A percentile compares a stretch with the other conserved stretches of the same genome.
Conservation (phyloP, 345 rosid genomes). For the Viola odorata region DNA sequence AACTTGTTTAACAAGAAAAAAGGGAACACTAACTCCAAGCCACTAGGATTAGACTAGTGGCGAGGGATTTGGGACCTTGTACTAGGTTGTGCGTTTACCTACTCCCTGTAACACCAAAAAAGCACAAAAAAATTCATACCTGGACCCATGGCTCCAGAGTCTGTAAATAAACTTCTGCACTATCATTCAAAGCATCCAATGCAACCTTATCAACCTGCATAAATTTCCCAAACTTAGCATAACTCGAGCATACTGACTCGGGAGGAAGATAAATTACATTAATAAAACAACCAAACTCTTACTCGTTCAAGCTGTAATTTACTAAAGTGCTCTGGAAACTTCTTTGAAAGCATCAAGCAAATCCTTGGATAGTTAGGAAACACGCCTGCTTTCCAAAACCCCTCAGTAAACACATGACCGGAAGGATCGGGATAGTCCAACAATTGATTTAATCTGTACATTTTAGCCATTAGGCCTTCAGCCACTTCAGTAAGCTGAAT, state of each 20-base stretch:
- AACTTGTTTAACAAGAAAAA: too few species aligned
- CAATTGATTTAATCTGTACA: slow-evolving; percentile 88
- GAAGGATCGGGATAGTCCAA: slow-evolving; percentile 86
- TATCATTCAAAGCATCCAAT: slow-evolving; percentile 78
- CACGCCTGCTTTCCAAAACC: slow-evolving; percentile 90
- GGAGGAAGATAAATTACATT: slow-evolving; percentile 1
- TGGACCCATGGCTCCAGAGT: slow-evolving; percentile 97
- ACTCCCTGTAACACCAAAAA: too few species aligned
- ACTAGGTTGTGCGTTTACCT: too few species aligned
- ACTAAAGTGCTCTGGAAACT: slow-evolving; percentile 93
- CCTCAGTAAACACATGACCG: slow-evolving; percentile 66
- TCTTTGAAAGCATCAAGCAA: slow-evolving; percentile 80
- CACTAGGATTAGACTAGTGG: too few species aligned
- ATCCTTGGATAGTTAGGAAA: slow-evolving; percentile 85
- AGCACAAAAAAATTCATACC: slow-evolving; percentile 30
- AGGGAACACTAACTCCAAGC: too few species aligned
- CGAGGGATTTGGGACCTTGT: too few species aligned
- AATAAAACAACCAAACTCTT: slow-evolving; percentile 19
- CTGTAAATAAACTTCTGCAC: slow-evolving; percentile 86
- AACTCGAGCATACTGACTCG: slow-evolving; percentile 8
- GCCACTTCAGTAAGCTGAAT: slow-evolving; percentile 89
- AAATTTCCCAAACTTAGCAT: slow-evolving; percentile 7
- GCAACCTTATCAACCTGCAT: slow-evolving; percentile 84
- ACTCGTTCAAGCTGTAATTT: slow-evolving; percentile 96
- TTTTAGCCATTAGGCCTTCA: slow-evolving; percentile 94